phyloP scores from a whole-genome alignment of 2,329 filamentous ascomycete species.

The Rhynchosporium secalis region DNA sequence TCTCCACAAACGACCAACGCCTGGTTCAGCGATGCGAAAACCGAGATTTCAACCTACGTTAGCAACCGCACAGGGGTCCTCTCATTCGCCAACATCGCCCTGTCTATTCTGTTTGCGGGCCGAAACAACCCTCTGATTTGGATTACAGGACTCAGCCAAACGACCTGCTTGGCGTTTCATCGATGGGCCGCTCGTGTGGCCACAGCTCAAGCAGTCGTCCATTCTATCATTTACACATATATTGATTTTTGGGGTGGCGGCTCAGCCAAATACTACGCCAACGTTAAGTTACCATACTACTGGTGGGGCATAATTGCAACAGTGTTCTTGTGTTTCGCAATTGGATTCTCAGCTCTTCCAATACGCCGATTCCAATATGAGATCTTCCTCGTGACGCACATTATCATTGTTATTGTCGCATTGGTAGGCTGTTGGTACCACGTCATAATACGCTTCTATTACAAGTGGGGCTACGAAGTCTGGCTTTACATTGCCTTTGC shows the following conservation, averaged over 20 bases:
- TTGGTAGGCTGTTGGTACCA: constrained; percentile 39
- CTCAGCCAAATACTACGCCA: constrained; percentile 34
- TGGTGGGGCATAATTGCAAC: constrained; percentile 47
- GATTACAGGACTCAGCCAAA: constrained; percentile 45
- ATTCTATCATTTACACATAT: constrained; percentile 46
- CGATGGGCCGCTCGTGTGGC: constrained; percentile 50
- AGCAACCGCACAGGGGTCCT: constrained; percentile 26
- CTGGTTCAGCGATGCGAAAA: constrained; percentile 14
- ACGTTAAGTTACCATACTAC: constrained; percentile 43
- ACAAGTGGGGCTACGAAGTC: constrained; percentile 41
- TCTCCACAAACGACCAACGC: constrained; percentile 8
- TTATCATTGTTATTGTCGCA: constrained; percentile 23
- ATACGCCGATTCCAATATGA: constrained; percentile 40
- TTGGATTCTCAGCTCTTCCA: constrained; percentile 39
- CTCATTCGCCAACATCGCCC: constrained; percentile 23
- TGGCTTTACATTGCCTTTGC: constrained; percentile 45
- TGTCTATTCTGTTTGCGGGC: constrained; percentile 26
- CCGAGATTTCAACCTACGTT: constrained; percentile 43
- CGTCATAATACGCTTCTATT: constrained; percentile 36
- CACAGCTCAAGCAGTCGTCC: constrained; percentile 48
- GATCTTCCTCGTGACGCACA: constrained; percentile 28
- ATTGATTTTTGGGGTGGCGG: constrained; percentile 29
- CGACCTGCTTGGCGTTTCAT: constrained; percentile 51
- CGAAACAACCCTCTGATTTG: constrained; percentile 30
- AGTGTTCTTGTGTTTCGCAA: background rate